Evolutionary conservation across 768 basidiomycete species (phyloP), one percentile per base, ranked within the genome.

Genomic region (Lactarius psammicola): DNA sequence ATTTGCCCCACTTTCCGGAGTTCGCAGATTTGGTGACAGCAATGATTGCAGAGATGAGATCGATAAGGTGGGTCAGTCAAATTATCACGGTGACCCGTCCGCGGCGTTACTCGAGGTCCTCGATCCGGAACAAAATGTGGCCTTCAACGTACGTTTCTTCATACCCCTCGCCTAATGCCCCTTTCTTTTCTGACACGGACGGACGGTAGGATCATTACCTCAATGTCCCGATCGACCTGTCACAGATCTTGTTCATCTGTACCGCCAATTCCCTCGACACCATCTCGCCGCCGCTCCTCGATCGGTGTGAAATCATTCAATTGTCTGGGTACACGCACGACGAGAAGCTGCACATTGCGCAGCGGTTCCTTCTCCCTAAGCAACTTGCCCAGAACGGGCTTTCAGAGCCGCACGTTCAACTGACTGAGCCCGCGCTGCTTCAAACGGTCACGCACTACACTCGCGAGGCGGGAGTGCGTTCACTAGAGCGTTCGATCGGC

Each of bases 81-180:
- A 90, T 72, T 90, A 91, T 78, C 94, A 96, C 70, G 95, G 95
- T 0, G 94, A 96, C 74, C 95, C 95, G 17, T 86, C 85, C 3
- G 95, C 95, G 44, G 95, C 95, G 0, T 76, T 98, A 66, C 78
- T 98, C 4, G 95, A 98, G 72, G 94, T 95, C 0, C 81, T 98
- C 60, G 95, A 97, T 74, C 95, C 95, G 0, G 95, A 97, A 74
- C 94, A 96, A 75, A 95, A 95, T 68, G 84, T 90, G 72, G 81
- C 85, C 0, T 92, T 92, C 73, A 90, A 89, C 73, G 90, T 87
- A 59, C 67, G 83, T 75, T 53, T 26, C 46, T 30, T 15, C 23
- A 44, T 9, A 49, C 20, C 13, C 60, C 36, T 15, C 51, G 55
- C 63, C 30, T 11, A 55, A 60, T 33, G 18, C 20, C 28, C 23